These are phyloP conservation scores for Cryptosporidium meleagridis DNA, from an alignment of 169 alveolate species.

Conservation along the genomic window DNA sequence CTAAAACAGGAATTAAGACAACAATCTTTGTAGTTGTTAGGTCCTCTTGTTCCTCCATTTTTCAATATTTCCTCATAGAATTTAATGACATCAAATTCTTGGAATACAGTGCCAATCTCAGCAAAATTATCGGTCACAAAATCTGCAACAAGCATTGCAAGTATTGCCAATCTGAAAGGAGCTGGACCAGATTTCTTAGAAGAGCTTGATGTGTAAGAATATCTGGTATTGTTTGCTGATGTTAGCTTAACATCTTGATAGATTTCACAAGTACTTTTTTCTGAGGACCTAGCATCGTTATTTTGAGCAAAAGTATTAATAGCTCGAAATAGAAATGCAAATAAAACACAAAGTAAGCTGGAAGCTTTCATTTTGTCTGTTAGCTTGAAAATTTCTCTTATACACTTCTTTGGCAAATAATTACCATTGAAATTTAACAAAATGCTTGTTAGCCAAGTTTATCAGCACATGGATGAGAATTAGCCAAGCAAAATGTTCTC, in stretches of 20 bases:
- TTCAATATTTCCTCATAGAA: constrained; percentile 52
- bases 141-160: constrained; percentile 45
- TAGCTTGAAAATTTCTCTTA: not conserved
- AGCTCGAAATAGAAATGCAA: not conserved
- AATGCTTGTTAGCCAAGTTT: not conserved
- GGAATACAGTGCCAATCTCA: constrained; percentile 16
- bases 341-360: not conserved
- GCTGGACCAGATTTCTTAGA: constrained; percentile 38
- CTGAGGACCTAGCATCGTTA: not conserved
- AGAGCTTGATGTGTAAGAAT: constrained; percentile 17
- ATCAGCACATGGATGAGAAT: not conserved
- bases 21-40: constrained; percentile 1
- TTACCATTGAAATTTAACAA: not conserved
- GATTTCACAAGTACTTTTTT: constrained; percentile 5
- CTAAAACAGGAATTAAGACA: constrained; percentile 31
- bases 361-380: not conserved
- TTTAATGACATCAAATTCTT: constrained; percentile 27
- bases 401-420: not conserved
- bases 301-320: not conserved
- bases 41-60: constrained; percentile 49
- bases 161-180: constrained; percentile 47
- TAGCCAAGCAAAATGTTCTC: not conserved
- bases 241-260: not conserved
- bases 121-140: constrained; percentile 26
- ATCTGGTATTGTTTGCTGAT: not conserved